Base-by-base conservation (phyloP, 148 eudicot genomes). In the Rhododendron henanense region DNA sequence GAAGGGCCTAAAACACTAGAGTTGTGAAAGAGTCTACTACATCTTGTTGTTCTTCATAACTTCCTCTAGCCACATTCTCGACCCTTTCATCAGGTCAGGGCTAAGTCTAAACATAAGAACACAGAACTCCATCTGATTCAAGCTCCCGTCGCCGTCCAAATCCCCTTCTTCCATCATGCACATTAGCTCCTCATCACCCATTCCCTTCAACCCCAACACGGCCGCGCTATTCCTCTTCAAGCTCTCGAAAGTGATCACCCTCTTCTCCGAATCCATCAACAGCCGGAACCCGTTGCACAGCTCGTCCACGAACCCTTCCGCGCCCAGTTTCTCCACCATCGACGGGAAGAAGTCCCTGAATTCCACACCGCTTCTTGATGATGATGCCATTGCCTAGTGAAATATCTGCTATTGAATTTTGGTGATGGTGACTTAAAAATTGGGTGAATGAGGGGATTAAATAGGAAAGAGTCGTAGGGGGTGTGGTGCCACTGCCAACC, bases 91-190 rank as follows among this genome's bases (percentile, higher is more conserved):
- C 75, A 93, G 88, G 1, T 89, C 90, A 86, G 95, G 95, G 41
- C 95, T 93, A 55, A 93, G 86, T 90, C 94, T 90, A 86, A 93
- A 89, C 95, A 93, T 93, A 10, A 93, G 90, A 28, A 94, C 95
- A 90, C 91, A 94, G 88, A 94, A 94, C 88, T 94, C 96, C 92
- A 85, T 94, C 79, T 91, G 89, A 57, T 87, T 87, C 88, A 94
- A 86, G 78, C 94, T 87, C 19, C 95, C 95, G 88, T 94, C 96
- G 10, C 93, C 92, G 75, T 94, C 92, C 47, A 89, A 77, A 87
- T 94, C 96, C 0, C 96, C 96, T 90, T 93, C 94, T 14, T 79
- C 80, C 71, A 93, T 35, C 95, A 94, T 93, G 48, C 85, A 86
- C 50, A 50, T 81, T 6, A 92, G 41, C 81, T 92, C 95, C 7